Conservation (phyloP, 495 filamentous ascomycete genomes). For the Podospora pseudoanserina region DNA sequence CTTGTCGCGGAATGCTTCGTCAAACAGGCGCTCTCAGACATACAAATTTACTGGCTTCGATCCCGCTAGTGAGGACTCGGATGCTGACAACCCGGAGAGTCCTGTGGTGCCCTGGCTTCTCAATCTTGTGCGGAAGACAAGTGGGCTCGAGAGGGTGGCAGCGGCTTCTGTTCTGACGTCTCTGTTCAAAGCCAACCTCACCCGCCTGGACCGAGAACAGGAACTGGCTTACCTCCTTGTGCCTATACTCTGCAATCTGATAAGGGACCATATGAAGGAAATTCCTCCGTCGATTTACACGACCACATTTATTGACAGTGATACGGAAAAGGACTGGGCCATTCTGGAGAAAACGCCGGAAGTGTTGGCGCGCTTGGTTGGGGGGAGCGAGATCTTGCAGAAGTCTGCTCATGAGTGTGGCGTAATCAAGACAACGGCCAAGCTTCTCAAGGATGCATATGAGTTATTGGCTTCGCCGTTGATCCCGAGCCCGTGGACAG, state of each 20-base stretch:
- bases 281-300: conserved; percentile 25
- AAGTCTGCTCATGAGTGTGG: conserved; percentile 76
- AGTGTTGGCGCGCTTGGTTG: conserved; percentile 72
- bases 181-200: conserved; percentile 67
- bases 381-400: conserved; percentile 71
- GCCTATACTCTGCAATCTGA: conserved; percentile 66
- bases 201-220: conserved; percentile 56
- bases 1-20: conserved; percentile 35
- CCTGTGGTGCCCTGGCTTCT: conserved; percentile 82
- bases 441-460: conserved; percentile 68
- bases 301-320: conserved; percentile 33
- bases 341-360: conserved; percentile 69
- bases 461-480: conserved; percentile 44
- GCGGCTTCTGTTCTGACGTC: conserved; percentile 75
- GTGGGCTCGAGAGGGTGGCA: conserved; percentile 64
- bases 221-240: conserved; percentile 65
- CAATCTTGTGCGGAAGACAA: conserved; percentile 58
- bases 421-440: conserved; percentile 67
- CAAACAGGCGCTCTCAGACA: conserved; percentile 24
- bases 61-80: conserved; percentile 25
- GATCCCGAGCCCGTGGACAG: conserved; percentile 43
- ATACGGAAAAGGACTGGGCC: conserved; percentile 39
- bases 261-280: conserved; percentile 55
- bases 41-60: conserved; percentile 34
- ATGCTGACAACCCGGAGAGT: conserved; percentile 67